Conservation (phyloP, 352 stramenopile species). For the Phytophthora multivora region DNA sequence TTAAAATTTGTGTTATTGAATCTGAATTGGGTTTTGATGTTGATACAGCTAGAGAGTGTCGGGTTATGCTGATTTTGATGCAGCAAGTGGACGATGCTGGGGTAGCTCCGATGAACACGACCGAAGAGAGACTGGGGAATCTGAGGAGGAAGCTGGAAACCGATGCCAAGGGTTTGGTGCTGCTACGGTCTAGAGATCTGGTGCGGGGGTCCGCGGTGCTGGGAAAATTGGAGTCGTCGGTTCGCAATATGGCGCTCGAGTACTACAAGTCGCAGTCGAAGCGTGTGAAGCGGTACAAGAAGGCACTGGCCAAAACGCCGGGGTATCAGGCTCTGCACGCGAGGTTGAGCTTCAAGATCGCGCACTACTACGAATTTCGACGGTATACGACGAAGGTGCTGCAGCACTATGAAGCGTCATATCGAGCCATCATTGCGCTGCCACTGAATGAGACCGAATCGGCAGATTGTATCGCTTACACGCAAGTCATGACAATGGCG, state of each 20-base stretch:
- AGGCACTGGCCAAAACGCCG: constrained; percentile 67
- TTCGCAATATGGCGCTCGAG: constrained; percentile 81
- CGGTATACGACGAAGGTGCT: constrained; percentile 87
- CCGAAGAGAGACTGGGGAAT: constrained; percentile 74
- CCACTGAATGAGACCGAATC: constrained; percentile 56
- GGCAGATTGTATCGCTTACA: constrained; percentile 46
- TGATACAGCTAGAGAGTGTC: constrained; percentile 63
- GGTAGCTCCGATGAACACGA: constrained; percentile 60
- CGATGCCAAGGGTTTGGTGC: constrained; percentile 74
- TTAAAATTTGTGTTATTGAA: neutral
- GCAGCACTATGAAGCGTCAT: constrained; percentile 85
- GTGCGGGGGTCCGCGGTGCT: constrained; percentile 60
- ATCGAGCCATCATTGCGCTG: constrained; percentile 63
- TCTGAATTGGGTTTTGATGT: constrained; percentile 1
- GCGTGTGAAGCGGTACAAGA: constrained; percentile 89
- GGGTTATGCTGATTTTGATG: constrained; percentile 78
- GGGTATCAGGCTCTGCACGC: constrained; percentile 60
- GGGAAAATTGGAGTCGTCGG: constrained; percentile 71
- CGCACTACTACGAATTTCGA: constrained; percentile 90
- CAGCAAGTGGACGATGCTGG: constrained; percentile 80
- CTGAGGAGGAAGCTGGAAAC: constrained; percentile 73
- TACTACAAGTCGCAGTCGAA: constrained; percentile 91
- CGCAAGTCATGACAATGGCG: constrained; percentile 82
- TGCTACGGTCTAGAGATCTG: constrained; percentile 72
- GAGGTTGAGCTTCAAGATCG: constrained; percentile 89